Percentiles rank a stretch among this genome's conserved stretches.
Conservation (phyloP, 2,329 filamentous ascomycete genomes). For the Tricladium varicosporioides region DNA sequence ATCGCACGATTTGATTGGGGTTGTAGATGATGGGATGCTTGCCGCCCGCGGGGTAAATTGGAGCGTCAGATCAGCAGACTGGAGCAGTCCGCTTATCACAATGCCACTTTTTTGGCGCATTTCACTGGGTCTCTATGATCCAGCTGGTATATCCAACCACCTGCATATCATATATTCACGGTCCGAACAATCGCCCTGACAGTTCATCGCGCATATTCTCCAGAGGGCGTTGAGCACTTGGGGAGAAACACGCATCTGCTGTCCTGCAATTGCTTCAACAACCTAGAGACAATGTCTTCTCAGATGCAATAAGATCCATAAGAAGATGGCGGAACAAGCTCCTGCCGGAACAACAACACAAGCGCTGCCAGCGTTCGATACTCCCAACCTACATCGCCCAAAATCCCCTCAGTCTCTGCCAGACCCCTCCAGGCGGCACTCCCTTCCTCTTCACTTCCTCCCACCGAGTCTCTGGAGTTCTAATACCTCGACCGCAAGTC, state of each 20-base stretch:
- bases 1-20: neutral
- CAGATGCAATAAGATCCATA: constrained; percentile 24
- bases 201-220: constrained; percentile 6
- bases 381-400: constrained; percentile 15
- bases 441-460: constrained; percentile 33
- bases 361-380: constrained; percentile 21
- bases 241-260: constrained; percentile 13
- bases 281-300: constrained; percentile 24
- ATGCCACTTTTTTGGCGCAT: no score
- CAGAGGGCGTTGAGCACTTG: neutral
- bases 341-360: constrained; percentile 18
- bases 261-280: constrained; percentile 23
- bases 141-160: neutral
- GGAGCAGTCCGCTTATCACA: no score
- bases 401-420: constrained; percentile 19
- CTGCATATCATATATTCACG: neutral
- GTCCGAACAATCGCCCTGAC: constrained; percentile 1
- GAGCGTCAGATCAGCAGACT: neutral
- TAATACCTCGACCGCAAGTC: constrained; percentile 32
- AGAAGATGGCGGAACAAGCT: constrained; percentile 22
- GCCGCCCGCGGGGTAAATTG: neutral
- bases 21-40: neutral
- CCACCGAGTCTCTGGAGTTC: constrained; percentile 31
- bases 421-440: constrained; percentile 28
- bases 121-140: neutral